Conservation (phyloP, 305 asterid species). For the Fraxinus dipetala region DNA sequence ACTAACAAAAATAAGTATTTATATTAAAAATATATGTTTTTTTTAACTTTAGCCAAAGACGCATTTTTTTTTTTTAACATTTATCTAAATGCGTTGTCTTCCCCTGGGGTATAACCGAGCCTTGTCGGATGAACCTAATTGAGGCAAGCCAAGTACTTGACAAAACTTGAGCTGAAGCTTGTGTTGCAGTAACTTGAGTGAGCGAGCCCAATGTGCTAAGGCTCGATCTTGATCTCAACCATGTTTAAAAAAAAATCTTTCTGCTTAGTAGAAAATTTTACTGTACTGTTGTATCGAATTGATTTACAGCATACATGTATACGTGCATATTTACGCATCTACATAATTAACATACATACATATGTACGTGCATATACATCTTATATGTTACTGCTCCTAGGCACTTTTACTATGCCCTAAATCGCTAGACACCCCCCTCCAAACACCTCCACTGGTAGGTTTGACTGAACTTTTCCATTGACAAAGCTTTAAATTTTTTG, state of each 20-base stretch:
- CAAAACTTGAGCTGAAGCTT: not conserved
- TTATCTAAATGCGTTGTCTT: not conserved
- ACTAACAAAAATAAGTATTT: not conserved
- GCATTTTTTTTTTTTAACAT: not conserved
- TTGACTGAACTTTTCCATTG: slow-evolving; percentile 10
- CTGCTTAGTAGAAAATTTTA: not conserved
- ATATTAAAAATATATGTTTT: not conserved
- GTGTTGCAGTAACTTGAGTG: not conserved
- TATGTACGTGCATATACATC: not conserved
- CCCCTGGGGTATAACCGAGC: not conserved
- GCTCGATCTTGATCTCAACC: not conserved
- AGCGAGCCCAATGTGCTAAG: not conserved
- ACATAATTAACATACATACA: not conserved
- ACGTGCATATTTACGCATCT: not conserved
- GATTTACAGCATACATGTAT: not conserved
- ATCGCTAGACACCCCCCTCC: not conserved
- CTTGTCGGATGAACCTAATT: not conserved
- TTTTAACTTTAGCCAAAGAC: not conserved
- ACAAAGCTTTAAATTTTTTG: slow-evolving; percentile 18
- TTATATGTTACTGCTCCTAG: not conserved
- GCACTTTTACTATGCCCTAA: not conserved
- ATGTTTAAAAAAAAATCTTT: not conserved
- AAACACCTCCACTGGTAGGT: not conserved
- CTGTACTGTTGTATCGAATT: not conserved
- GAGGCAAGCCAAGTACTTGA: not conserved